Evolutionary conservation across 2,329 filamentous ascomycete species (phyloP), one percentile per base, ranked within the genome.

Genomic region (Arthrobotrys sphaeroides): DNA sequence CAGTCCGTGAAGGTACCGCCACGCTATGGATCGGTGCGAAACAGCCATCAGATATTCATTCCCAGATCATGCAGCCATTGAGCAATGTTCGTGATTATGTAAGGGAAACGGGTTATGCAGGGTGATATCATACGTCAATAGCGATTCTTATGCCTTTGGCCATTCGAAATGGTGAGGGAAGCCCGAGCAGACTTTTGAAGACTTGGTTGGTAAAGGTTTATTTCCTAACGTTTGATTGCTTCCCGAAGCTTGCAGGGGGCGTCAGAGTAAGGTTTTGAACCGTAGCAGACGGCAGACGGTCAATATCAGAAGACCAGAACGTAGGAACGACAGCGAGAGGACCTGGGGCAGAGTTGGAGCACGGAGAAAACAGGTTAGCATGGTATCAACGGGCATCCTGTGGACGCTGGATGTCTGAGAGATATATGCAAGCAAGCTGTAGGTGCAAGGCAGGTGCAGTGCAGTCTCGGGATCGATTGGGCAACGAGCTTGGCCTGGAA

Each of bases 1-100:
- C 93, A 96, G 83, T 97, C 93, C 40, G 93, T 97, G 82, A 97
- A 97, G 26, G 93, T 96, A 70, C 93, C 93, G 78, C 93, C 93
- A 76, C 93, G 90, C 83, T 90, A 81, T 10, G 33, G 16, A 38
- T 49, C 16, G 18, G 24, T 26, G 38, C 10, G 22, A 33, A 53
- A 64, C 45, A 59, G 64, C 65, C 40, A 69, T 68, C 57, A 60
- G 55, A 62, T 43, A 55, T 42, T 53, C n/a, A n/a, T n/a, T 53
- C 20, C 31, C 18, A 31, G 31, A 60, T 42, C n/a, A n/a, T n/a
- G n/a, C n/a, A n/a, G n/a, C n/a, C n/a, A n/a, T n/a, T n/a, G n/a
- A n/a, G n/a, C n/a, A n/a, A n/a, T n/a, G n/a, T n/a, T n/a, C n/a
- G 51, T 65, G 68, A 60, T 60, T 62, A 62, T 36, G 51, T 55